A percentile compares a stretch with the other conserved stretches of the same genome.
Conservation (phyloP, 352 stramenopile genomes). For the Pythium brachiatum region DNA sequence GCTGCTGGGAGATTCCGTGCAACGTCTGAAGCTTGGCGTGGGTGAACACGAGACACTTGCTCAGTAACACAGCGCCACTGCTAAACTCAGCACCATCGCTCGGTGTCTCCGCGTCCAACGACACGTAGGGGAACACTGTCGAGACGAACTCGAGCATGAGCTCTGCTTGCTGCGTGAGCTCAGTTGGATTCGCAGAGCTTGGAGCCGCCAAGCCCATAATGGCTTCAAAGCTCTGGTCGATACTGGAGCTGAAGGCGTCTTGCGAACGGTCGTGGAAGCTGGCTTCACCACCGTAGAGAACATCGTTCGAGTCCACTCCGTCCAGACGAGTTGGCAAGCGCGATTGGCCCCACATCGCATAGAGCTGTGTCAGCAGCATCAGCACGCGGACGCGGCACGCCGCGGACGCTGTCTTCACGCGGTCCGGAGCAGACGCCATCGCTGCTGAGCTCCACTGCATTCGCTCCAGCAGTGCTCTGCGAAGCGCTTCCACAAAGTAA, state of each 20-base stretch:
- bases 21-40: conserved; percentile 2
- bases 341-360: conserved; percentile 57
- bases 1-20: background rate
- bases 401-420: conserved; percentile 18
- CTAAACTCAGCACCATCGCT: background rate
- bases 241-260: conserved; percentile 36
- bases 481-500: conserved; percentile 80
- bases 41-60: conserved; percentile 20
- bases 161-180: conserved; percentile 10
- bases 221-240: conserved; percentile 60
- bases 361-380: conserved; percentile 51
- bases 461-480: conserved; percentile 65
- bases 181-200: background rate
- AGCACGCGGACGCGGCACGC: conserved; percentile 37
- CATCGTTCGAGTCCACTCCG: conserved; percentile 83
- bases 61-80: conserved; percentile 19
- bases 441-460: conserved; percentile 27
- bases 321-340: conserved; percentile 34
- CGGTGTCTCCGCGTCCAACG: conserved; percentile 15
- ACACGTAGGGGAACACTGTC: conserved; percentile 12
- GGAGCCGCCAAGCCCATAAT: background rate
- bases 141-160: conserved; percentile 21
- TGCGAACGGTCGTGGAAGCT: conserved; percentile 54
- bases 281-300: conserved; percentile 69
- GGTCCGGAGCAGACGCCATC: background rate